phyloP scores from a whole-genome alignment of 495 filamentous ascomycete genomes.

The Aspergillus hancockii region DNA sequence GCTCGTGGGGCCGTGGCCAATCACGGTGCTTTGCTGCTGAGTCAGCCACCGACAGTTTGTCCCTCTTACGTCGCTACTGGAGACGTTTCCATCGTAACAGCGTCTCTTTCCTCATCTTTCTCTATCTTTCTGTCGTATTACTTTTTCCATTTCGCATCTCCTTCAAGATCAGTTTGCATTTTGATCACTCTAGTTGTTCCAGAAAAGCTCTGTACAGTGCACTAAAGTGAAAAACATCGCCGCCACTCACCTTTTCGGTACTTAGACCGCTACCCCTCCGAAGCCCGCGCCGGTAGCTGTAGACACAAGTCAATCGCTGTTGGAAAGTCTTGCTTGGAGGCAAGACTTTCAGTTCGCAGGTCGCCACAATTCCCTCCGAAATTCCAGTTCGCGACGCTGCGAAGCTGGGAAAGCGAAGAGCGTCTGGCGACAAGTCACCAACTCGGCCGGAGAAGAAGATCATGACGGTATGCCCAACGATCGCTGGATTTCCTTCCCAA shows the following conservation, averaged over 20 bases:
- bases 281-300: conserved; percentile 35
- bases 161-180: conserved; percentile 12
- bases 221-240: conserved; percentile 3
- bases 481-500: not conserved
- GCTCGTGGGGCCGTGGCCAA: conserved; percentile 20
- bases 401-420: conserved; percentile 83
- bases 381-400: conserved; percentile 54
- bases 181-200: conserved; percentile 13
- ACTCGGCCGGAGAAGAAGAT: conserved; percentile 74
- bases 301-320: conserved; percentile 28
- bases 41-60: conserved; percentile 22
- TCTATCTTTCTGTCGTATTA: conserved; percentile 11
- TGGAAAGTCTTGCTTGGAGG: conserved; percentile 54
- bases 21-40: conserved; percentile 9
- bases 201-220: conserved; percentile 19
- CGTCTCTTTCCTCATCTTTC: conserved; percentile 22
- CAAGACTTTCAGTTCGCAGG: conserved; percentile 48
- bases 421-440: conserved; percentile 68
- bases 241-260: conserved; percentile 24
- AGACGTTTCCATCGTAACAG: conserved; percentile 7
- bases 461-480: conserved; percentile 70
- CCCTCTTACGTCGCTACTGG: conserved; percentile 44
- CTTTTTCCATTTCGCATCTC: not conserved
- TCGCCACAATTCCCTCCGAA: conserved; percentile 58
- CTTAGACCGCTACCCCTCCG: conserved; percentile 31